Evolutionary conservation across 2,329 filamentous ascomycete species (phyloP).

Genomic region (Cladosporium sp.): DNA sequence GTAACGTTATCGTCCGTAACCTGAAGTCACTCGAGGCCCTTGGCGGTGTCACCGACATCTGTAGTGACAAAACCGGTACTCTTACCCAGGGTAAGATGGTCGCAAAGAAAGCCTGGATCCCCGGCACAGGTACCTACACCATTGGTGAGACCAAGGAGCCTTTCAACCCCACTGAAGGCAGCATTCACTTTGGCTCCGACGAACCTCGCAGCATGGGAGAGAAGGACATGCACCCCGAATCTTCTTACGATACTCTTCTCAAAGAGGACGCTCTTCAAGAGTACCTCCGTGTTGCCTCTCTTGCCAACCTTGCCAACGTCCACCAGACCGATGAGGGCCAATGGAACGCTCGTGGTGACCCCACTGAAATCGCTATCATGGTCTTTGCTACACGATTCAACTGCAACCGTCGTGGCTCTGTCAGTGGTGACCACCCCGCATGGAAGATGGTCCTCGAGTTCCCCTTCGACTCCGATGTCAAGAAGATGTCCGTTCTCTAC

Average conservation of each 20-base stretch:
- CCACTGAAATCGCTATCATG: constrained; percentile 74
- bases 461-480: constrained; percentile 73
- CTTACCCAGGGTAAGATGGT: constrained; percentile 62
- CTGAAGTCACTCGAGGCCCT: constrained; percentile 66
- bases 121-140: constrained; percentile 61
- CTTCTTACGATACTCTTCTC: constrained; percentile 20
- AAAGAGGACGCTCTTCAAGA: constrained; percentile 47
- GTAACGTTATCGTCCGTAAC: constrained; percentile 67
- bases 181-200: constrained; percentile 50
- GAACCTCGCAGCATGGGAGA: constrained; percentile 24
- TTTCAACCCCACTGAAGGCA: constrained; percentile 62
- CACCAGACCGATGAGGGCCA: constrained; percentile 57
- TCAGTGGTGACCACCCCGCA: constrained; percentile 51
- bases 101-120: constrained; percentile 63
- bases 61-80: constrained; percentile 71
- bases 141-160: constrained; percentile 60
- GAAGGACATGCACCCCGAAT: constrained; percentile 22
- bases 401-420: constrained; percentile 31
- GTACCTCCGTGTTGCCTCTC: constrained; percentile 61
- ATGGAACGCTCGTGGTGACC: constrained; percentile 68
- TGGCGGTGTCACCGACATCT: constrained; percentile 66
- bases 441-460: constrained; percentile 68
- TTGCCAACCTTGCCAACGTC: constrained; percentile 67
- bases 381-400: constrained; percentile 70
- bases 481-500: constrained; percentile 76